phyloP scores from a whole-genome alignment of 1,284 basidiomycete species.

The Ganoderma lucidum region DNA sequence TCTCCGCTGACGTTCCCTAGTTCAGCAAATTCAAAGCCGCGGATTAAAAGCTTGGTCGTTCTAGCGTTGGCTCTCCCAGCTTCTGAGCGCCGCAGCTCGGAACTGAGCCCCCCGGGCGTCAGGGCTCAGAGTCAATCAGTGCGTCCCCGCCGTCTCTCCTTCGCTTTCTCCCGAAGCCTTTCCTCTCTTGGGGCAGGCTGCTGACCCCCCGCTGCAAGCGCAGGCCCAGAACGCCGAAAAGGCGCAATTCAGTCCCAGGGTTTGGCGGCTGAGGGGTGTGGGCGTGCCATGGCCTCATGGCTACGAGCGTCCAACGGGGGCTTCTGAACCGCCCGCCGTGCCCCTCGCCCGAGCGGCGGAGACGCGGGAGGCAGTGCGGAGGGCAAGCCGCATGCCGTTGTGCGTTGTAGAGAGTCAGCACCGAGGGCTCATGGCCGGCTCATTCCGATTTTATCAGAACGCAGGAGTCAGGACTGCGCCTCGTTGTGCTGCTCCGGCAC shows the following conservation, averaged over 20 bases:
- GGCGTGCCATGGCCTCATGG: conserved; percentile 22
- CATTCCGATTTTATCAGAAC: not conserved
- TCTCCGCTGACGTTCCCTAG: not conserved
- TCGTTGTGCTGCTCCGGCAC: not conserved
- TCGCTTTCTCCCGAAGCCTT: conserved; percentile 1
- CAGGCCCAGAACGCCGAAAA: not conserved
- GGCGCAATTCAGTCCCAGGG: conserved; percentile 2
- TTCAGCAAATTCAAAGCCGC: not conserved
- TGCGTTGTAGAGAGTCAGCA: not conserved
- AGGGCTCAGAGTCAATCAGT: conserved; percentile 5
- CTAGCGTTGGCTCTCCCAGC: conserved; percentile 1
- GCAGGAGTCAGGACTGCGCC: not conserved
- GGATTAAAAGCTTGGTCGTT: not conserved
- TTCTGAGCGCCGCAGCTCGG: conserved; percentile 3
- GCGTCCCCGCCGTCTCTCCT: not conserved
- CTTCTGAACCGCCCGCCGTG: not conserved
- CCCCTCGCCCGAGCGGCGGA: not conserved
- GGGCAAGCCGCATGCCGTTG: not conserved
- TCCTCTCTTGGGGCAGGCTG: not conserved
- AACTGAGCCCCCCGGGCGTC: not conserved
- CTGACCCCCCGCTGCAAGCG: not conserved
- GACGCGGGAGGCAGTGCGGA: not conserved
- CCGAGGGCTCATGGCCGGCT: not conserved
- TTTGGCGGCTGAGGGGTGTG: not conserved
- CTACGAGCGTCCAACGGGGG: conserved; percentile 18